Percentiles rank a stretch among this genome's conserved stretches.
Conservation (phyloP, 176 grass and related monocot species). For the Triticum dicoccoides region DNA sequence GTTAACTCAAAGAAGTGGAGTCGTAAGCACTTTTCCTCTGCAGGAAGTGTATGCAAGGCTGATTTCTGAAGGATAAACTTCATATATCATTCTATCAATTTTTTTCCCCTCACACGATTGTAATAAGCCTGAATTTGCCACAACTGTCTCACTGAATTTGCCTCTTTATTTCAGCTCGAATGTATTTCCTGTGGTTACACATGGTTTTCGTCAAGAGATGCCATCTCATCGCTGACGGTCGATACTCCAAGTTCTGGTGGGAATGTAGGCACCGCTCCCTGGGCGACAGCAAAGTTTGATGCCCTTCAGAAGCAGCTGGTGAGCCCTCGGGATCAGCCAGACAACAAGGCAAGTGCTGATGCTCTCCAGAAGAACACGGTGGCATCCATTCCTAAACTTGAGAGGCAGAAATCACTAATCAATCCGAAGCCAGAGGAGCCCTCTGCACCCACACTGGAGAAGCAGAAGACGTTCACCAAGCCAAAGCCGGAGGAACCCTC, state of each 20-base stretch:
- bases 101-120: background rate
- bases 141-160: background rate
- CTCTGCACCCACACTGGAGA: background rate
- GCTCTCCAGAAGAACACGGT: slow-evolving; percentile 53
- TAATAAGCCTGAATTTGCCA: background rate
- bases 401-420: slow-evolving; percentile 66
- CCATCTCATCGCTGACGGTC: slow-evolving; percentile 63
- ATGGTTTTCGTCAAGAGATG: slow-evolving; percentile 80
- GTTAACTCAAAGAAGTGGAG: no score
- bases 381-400: slow-evolving; percentile 54
- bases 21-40: background rate
- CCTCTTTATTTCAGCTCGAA: slow-evolving; percentile 57
- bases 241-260: slow-evolving; percentile 49
- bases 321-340: slow-evolving; percentile 58
- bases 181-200: slow-evolving; percentile 71
- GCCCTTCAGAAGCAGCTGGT: slow-evolving; percentile 71
- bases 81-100: background rate
- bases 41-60: background rate
- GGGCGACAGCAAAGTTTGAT: slow-evolving; percentile 83
- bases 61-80: slow-evolving; percentile 5
- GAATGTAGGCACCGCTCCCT: slow-evolving; percentile 71
- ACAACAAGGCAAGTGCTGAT: slow-evolving; percentile 41
- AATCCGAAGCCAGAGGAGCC: slow-evolving; percentile 28
- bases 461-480: background rate
- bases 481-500: slow-evolving; percentile 38